Evolutionary conservation across 352 stramenopile genomes (phyloP).

Genomic region (Globisporangium spiculum): DNA sequence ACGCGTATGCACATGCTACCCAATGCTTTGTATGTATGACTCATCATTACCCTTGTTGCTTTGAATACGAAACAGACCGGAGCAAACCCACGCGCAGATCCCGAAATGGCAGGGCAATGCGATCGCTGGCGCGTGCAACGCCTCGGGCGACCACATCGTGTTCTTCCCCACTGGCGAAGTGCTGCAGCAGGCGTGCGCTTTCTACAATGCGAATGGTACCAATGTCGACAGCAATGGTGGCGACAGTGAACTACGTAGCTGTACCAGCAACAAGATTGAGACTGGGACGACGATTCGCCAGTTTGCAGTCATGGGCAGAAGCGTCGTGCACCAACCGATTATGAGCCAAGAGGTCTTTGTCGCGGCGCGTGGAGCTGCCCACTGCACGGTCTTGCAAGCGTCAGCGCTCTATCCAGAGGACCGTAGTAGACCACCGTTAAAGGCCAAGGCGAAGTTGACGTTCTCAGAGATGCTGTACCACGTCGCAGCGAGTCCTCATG

Average conservation of each 20-base stretch:
- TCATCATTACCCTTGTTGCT: background rate
- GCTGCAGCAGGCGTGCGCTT: slow-evolving; percentile 58
- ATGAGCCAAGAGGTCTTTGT: slow-evolving; percentile 29
- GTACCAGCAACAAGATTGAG: slow-evolving; percentile 47
- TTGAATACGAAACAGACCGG: slow-evolving; percentile 12
- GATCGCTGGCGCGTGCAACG: slow-evolving; percentile 35
- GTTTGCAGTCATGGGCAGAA: slow-evolving; percentile 52
- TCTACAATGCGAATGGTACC: slow-evolving; percentile 28
- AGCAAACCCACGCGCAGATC: slow-evolving; percentile 25
- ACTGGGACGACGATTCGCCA: slow-evolving; percentile 58
- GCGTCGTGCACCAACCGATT: slow-evolving; percentile 34
- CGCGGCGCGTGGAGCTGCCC: slow-evolving; percentile 40
- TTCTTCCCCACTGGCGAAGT: slow-evolving; percentile 69
- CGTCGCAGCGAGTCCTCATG: slow-evolving; percentile 60
- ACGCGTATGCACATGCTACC: background rate
- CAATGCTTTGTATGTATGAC: background rate
- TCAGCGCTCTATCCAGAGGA: slow-evolving; percentile 2
- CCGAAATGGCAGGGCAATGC: slow-evolving; percentile 69
- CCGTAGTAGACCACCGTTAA: slow-evolving; percentile 13
- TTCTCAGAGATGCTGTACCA: slow-evolving; percentile 62
- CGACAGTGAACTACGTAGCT: background rate
- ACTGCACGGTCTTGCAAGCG: slow-evolving; percentile 38
- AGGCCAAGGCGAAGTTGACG: slow-evolving; percentile 40
- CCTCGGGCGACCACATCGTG: slow-evolving; percentile 41
- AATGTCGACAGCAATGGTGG: background rate